phyloP scores from a whole-genome alignment of 805 yeast genomes.

The Hagleromyces aurorensis region DNA sequence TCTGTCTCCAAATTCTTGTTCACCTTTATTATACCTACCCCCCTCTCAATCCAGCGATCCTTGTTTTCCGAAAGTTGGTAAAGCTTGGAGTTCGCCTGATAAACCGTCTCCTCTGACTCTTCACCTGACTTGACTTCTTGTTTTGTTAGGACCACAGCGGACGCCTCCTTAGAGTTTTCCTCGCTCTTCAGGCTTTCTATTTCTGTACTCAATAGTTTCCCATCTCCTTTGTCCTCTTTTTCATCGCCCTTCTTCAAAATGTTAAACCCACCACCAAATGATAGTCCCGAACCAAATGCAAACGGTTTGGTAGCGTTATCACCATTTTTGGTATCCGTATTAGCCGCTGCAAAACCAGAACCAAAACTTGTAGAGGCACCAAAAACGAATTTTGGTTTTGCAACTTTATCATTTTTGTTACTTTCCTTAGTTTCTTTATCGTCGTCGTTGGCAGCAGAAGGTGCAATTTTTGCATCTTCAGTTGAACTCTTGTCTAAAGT shows the following conservation, averaged over 20 bases:
- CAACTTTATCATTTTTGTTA: slow-evolving; percentile 3
- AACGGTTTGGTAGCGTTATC: slow-evolving; percentile 17
- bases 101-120: slow-evolving; percentile 68
- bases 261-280: slow-evolving; percentile 34
- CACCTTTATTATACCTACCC: slow-evolving; percentile 80
- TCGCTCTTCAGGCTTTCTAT: slow-evolving; percentile 8
- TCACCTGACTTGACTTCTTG: slow-evolving; percentile 77
- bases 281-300: slow-evolving; percentile 40
- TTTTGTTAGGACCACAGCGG: slow-evolving; percentile 48
- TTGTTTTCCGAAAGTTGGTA: slow-evolving; percentile 61
- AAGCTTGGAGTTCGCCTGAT: slow-evolving; percentile 66
- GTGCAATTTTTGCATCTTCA: slow-evolving; percentile 3
- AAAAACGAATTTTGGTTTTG: slow-evolving; percentile 44
- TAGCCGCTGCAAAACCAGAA: slow-evolving; percentile 26
- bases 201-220: slow-evolving; percentile 10
- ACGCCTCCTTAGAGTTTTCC: slow-evolving; percentile 23
- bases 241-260: slow-evolving; percentile 17
- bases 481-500: slow-evolving; percentile 1
- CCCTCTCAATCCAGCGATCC: slow-evolving; percentile 94
- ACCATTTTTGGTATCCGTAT: slow-evolving; percentile 34
- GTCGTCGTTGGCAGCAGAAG: slow-evolving; percentile 1
- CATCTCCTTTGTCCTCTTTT: slow-evolving; percentile 3
- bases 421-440: slow-evolving; percentile 2
- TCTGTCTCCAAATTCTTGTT: slow-evolving; percentile 39
- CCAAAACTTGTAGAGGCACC: slow-evolving; percentile 49